A percentile compares a stretch with the other conserved stretches of the same genome.
Evolutionary conservation across 345 rosid genomes (phyloP).

Genomic region (Capsella bursapastoris): DNA sequence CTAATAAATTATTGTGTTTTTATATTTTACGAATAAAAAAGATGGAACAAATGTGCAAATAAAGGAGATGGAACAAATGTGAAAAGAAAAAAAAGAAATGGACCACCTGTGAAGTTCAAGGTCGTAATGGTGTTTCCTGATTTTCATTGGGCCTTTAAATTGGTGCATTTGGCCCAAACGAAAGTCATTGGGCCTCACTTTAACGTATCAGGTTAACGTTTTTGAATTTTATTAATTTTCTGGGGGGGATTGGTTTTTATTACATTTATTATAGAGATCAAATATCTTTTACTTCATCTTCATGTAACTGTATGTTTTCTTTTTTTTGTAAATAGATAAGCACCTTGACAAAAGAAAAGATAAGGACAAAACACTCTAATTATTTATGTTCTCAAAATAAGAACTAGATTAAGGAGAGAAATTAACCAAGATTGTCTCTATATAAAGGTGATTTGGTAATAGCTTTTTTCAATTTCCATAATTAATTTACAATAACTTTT

Average conservation of each 20-base stretch:
- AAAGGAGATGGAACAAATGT: too few species aligned
- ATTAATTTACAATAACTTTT: not conserved
- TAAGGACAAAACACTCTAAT: slow-evolving; percentile 23
- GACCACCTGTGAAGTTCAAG: not conserved
- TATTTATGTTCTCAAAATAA: slow-evolving; percentile 2
- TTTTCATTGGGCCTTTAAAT: not conserved
- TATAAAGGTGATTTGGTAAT: slow-evolving; percentile 28
- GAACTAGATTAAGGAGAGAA: not conserved
- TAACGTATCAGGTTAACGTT: too few species aligned
- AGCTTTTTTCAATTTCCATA: slow-evolving; percentile 14
- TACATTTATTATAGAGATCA: too few species aligned
- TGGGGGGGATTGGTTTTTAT: too few species aligned
- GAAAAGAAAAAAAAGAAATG: not conserved
- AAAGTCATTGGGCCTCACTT: not conserved
- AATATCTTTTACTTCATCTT: too few species aligned
- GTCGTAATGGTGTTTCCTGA: not conserved
- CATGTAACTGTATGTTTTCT: not conserved
- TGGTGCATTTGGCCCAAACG: slow-evolving; percentile 3
- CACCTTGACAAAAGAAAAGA: slow-evolving; percentile 22
- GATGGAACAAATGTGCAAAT: too few species aligned
- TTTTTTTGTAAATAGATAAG: slow-evolving; percentile 16
- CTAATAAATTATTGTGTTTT: too few species aligned
- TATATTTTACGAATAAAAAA: too few species aligned
- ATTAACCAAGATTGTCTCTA: slow-evolving; percentile 35
- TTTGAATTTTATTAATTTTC: too few species aligned